Base-by-base conservation (phyloP, 768 basidiomycete species). In the Tephrocybe sp. region DNA sequence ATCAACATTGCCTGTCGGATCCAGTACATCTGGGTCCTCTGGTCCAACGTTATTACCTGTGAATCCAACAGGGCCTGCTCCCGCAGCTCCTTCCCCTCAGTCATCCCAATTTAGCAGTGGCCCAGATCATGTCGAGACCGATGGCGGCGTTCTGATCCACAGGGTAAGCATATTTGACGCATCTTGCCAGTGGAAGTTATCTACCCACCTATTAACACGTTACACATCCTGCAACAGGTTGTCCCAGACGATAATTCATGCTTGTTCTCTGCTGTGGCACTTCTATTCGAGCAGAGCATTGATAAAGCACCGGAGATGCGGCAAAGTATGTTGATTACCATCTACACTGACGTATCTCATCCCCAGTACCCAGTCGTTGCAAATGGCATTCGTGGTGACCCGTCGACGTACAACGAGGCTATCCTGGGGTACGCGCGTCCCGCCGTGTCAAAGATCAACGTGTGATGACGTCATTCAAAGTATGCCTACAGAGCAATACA, bases 201-300 rank as follows among this genome's bases (percentile, higher is more conserved):
- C 9, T 1, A 22, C 11, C 12, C 5, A 1, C 30, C 25, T 41
- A 13, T 39, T 27, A 24, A 9, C 19, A 30, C 47, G 4, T 13
- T 11, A 12, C 27, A 25, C 39, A 12, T n/a, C 24, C 22, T 21
- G 28, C 54, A 5, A 16, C 27, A 38, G 54, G 30, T 93, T 47
- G 92, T 96, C 15, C 95, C 94, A n/a, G 96, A 98, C 61, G 96
- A 98, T 69, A 98, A 98, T 60, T 89, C 92, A 1, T 98, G 96
- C 66, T 73, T 98, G 25, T 98, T 98, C 71, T 88, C 88, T 3
- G 84, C 93, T 2, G 74, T 92, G 37, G 91, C 89, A 13, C 71
- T 96, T 34, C 73, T 96, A 1, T 95, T 98, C 59, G 84, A 87
- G 61, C 92, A 95, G 60, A 83, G 83, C 49, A 84, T 87, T 11